These are phyloP conservation scores for Neofusicoccum kwambonambiense DNA, from an alignment of 2,329 filamentous ascomycete genomes.

Conservation along the genomic window DNA sequence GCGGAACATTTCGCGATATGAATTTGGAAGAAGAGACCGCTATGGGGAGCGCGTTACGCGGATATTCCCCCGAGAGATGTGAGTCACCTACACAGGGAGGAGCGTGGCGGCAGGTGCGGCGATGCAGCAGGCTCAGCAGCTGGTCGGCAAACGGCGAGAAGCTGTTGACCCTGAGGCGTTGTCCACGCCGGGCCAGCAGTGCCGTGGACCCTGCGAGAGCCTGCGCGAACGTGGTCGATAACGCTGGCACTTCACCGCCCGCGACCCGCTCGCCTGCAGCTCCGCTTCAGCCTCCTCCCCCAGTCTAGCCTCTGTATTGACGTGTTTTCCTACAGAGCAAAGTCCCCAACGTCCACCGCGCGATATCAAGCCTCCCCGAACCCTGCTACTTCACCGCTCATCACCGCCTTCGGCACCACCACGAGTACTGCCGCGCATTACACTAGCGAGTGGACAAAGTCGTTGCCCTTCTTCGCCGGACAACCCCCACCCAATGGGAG, in stretches of 20 bases:
- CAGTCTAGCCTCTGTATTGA: constrained; percentile 3
- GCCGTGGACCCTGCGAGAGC: not conserved
- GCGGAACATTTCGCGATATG: constrained; percentile 39
- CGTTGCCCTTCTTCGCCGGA: constrained; percentile 41
- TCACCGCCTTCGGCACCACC: constrained; percentile 39
- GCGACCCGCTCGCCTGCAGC: not conserved
- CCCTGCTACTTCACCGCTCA: constrained; percentile 39
- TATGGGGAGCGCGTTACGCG: constrained; percentile 37
- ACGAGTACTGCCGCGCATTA: constrained; percentile 37
- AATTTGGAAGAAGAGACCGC: constrained; percentile 43
- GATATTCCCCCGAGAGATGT: constrained; percentile 42
- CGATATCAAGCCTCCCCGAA: constrained; percentile 37
- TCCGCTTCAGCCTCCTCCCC: not conserved
- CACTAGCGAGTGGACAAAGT: constrained; percentile 49
- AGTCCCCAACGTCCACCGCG: constrained; percentile 34
- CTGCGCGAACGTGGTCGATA: constrained; percentile 1
- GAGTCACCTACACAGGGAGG: constrained; percentile 23
- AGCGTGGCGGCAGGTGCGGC: not conserved
- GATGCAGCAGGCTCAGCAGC: not conserved
- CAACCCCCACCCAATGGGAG: constrained; percentile 42
- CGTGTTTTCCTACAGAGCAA: constrained; percentile 31
- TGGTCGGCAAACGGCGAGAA: not conserved
- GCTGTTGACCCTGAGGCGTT: not conserved
- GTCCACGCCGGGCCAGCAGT: not conserved
- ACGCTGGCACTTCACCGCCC: constrained; percentile 3